Base-by-base conservation (phyloP, 176 grass and related monocot genomes). In the Oropetium thomaeum region DNA sequence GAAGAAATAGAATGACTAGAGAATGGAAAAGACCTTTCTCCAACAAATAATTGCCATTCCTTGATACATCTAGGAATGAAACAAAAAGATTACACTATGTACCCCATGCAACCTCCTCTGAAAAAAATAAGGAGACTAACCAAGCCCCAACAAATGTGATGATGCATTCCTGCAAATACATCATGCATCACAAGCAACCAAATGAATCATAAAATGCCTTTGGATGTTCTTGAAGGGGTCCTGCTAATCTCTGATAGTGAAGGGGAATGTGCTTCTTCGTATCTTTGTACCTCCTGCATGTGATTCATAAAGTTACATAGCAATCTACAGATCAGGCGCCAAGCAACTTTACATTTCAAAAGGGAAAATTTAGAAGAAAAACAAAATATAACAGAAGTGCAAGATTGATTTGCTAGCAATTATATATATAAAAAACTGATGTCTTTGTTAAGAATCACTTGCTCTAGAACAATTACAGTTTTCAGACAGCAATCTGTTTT, bases 271-370 rank as follows among this genome's bases (percentile, higher is more conserved):
- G 77, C 74, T 90, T 88, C 96, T 84, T 99, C 87, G 16, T 59
- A 88, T 86, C 78, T 88, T 77, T 84, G 78, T 67, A 92, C 87
- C 68, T 98, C 96, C 96, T 95, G 82, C 79, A 79, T 66, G 79
- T 51, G 39, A 81, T 27, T 62, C 55, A 82, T 19, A 45, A 70
- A 65, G 70, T 83, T 80, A 80, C 23, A 14, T 67, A 69, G 0
- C 27, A 70, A 55, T 74, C 26, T 84, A 74, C 20, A 29, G 57
- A 23, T 60, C 10, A 15, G 37, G 27, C 4, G 1, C 78, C 40
- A 78, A 65, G 16, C 51, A 61, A 28, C 19, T 72, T 77, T 62
- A 58, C 42, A 75, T 12, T 14, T 29, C 0, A 58, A 15, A 10
- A 10, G 40, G 30, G 53, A 31, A 64, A 22, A 48, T 58, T 62